phyloP scores from a whole-genome alignment of 2,329 filamentous ascomycete species.

The Paecilomyces sp. region DNA sequence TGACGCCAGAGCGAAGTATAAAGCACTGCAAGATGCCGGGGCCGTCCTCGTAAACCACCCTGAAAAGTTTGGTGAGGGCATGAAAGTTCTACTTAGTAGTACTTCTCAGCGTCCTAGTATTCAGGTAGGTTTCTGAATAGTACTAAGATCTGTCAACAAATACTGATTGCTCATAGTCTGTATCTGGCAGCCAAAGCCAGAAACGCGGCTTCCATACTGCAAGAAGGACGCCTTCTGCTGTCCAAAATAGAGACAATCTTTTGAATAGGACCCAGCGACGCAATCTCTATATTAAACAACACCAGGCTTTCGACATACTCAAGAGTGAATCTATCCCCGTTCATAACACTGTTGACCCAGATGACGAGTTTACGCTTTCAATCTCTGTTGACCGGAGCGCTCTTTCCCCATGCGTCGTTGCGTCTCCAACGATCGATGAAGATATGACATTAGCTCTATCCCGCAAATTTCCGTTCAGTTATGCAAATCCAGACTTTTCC shows the following conservation, averaged over 20 bases:
- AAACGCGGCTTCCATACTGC: conserved; percentile 50
- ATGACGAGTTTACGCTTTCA: conserved; percentile 47
- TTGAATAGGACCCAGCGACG: conserved; percentile 35
- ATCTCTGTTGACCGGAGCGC: conserved; percentile 59
- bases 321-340: conserved; percentile 43
- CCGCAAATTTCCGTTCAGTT: conserved; percentile 57
- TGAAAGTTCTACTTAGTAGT: conserved; percentile 53
- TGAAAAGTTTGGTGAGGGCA: conserved; percentile 62
- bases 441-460: conserved; percentile 37
- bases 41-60: conserved; percentile 68
- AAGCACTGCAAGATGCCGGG: conserved; percentile 58
- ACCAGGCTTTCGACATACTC: conserved; percentile 51
- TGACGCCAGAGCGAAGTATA: conserved; percentile 58
- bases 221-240: conserved; percentile 18
- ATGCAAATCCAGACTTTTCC: conserved; percentile 41
- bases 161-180: conserved; percentile 10
- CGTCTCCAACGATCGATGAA: conserved; percentile 45
- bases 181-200: conserved; percentile 18
- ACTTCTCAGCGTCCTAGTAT: conserved; percentile 20
- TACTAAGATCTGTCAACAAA: not conserved
- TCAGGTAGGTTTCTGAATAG: conserved; percentile 12
- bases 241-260: not conserved
- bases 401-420: conserved; percentile 57
- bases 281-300: conserved; percentile 49
- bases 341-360: conserved; percentile 26